Evolutionary conservation across 2,329 filamentous ascomycete genomes (phyloP), one percentile per base, ranked within the genome.

Genomic region (Trichothecium roseum): DNA sequence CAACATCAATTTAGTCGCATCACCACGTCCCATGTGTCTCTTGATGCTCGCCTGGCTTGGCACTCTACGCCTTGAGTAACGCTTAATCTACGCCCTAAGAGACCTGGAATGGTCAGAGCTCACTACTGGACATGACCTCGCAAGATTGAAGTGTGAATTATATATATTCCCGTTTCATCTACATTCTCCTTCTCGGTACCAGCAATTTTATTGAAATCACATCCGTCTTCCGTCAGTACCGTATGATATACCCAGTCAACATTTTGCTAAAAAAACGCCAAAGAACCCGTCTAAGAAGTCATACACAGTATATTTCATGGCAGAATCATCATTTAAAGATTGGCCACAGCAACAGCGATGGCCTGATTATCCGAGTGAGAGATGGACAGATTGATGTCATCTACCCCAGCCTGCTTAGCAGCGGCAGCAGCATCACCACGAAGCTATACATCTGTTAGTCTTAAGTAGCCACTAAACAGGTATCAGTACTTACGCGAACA

Each of bases 361-460:
- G 91, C 88, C 63, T 98, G 91, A 40, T 72, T 80, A 49, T 96
- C 89, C 28, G 84, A 91, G 63, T 98, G 93, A 49, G 89, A 95
- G 54, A 98, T 95, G 54, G 87, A 94, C 47, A 98, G 83, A 45
- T 73, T 89, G 45, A 96, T 81, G 37, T 79, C 78, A 69, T 89
- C 94, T 30, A 96, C 78, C 42, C 88, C 86, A 18, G 82, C 86
- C 57, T 84, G 72, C 57, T 82, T 78, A n/a, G 91, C 91, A 36
- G 85, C 86, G 35, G 74, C 63, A 42, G 86, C 78, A 36, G 91
- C 91, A 42, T 84, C 77, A 46, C 89, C 91, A 47, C 89, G 81
- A 32, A 98, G 77, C 86, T 95, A 51, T 46, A 42, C 27, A 37
- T 34, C 30, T 33, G 50, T 74, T 59, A 71, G 65, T 44, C 39